Evolutionary conservation across 495 filamentous ascomycete species (phyloP), one percentile per base, ranked within the genome.

Genomic region (Trichoderma reesei): DNA sequence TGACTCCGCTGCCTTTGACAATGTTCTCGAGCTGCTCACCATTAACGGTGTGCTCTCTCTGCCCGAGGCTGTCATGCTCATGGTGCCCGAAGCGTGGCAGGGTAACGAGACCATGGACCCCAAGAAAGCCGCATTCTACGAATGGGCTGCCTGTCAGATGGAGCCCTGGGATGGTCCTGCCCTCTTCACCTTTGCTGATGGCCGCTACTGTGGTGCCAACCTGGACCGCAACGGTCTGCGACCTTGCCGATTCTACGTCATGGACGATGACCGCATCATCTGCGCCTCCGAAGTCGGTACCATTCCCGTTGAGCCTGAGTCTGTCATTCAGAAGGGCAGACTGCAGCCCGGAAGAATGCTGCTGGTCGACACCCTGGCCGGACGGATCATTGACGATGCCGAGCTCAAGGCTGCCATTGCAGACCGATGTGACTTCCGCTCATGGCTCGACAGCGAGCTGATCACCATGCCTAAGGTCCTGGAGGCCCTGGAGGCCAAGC

Each of bases 81-180:
- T 99, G 92, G 91, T 99, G 62, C 94, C 94, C 4, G 94, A 99
- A 73, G 93, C 94, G 48, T 99, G 94, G 94, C 92, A 99, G 79
- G 95, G 92, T 67, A 97, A 98, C 74, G 75, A 85, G 20, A 79
- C 85, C 60, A 95, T 98, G 88, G 91, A 97, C 69, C 92, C 94
- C 31, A 88, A 89, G 74, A 99, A 98, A 79, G 90, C 93, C 37
- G 93, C 94, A 44, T 99, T 97, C 78, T 99, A 99, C 76, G 94
- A 99, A 75, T 99, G 94, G 94, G 94, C 94, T 66, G 93, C 92
- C 54, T 99, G 94, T 77, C 88, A 96, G 81, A 99, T 99, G 94
- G 94, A 99, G 79, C 93, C 94, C 36, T 99, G 94, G 94, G 94
- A 99, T 76, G 94, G 94, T 9, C 94, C 94, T 16, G 94, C 94